These are phyloP conservation scores for Cordyceps cateniannulata DNA, from an alignment of 2,329 filamentous ascomycete species.

Conservation along the genomic window DNA sequence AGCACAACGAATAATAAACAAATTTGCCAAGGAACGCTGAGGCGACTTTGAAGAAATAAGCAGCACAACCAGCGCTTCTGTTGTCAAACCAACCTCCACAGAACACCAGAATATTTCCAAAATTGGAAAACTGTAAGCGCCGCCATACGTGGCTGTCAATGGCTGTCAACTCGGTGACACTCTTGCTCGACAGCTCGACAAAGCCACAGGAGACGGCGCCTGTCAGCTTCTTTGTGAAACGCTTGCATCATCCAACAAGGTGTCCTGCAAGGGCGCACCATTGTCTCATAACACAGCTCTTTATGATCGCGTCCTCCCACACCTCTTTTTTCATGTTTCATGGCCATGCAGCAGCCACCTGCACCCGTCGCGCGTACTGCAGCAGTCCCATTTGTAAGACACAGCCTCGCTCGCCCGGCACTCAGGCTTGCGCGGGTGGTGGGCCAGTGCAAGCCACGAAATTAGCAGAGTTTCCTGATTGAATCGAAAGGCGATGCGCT, in stretches of 20 bases:
- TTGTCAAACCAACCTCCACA: too few relatives aligned
- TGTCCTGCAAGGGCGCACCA: too few relatives aligned
- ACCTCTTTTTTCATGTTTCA: neutral
- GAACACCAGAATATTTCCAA: too few relatives aligned
- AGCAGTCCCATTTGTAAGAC: neutral
- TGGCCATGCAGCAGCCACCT: neutral
- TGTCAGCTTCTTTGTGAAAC: too few relatives aligned
- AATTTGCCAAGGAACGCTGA: too few relatives aligned
- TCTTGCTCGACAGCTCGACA: neutral
- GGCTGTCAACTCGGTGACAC: neutral
- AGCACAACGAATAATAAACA: too few relatives aligned
- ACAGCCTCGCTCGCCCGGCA: conserved; percentile 1
- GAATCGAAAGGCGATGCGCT: neutral
- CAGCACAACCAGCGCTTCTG: too few relatives aligned
- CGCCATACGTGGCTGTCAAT: neutral
- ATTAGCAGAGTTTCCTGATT: conserved; percentile 2
- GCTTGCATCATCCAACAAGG: neutral
- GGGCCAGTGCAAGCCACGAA: conserved; percentile 2
- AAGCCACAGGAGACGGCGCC: neutral
- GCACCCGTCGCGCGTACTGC: neutral
- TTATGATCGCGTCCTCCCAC: too few relatives aligned
- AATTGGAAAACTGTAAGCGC: too few relatives aligned
- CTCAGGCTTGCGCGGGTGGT: neutral
- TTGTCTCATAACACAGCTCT: too few relatives aligned
- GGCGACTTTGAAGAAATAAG: too few relatives aligned